phyloP scores from a whole-genome alignment of 2,329 filamentous ascomycete genomes.

The Pyrenochaeta sp. region DNA sequence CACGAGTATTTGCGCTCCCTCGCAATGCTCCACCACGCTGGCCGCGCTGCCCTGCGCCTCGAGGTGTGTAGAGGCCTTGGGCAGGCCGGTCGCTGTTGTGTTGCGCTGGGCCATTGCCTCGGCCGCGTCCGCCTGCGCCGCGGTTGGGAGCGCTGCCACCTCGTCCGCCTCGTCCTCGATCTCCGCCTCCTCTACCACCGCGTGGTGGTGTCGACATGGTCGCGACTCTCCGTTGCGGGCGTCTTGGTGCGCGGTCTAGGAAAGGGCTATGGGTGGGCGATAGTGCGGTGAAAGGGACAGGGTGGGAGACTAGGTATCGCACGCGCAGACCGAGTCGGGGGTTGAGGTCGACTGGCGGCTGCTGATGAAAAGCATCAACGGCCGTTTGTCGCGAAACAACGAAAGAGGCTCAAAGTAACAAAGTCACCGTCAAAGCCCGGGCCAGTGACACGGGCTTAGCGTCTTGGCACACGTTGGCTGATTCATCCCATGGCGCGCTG shows the following conservation, averaged over 20 bases:
- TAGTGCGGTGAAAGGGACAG: background rate
- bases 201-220: constrained; percentile 42
- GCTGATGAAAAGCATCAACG: constrained; percentile 30
- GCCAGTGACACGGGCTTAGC: constrained; percentile 20
- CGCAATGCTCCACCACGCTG: background rate
- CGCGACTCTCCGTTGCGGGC: constrained; percentile 19
- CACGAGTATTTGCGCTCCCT: constrained; percentile 14
- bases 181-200: constrained; percentile 18
- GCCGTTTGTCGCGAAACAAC: constrained; percentile 22
- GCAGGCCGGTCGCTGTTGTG: constrained; percentile 17
- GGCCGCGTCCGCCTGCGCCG: constrained; percentile 22
- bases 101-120: constrained; percentile 19
- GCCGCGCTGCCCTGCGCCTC: constrained; percentile 9
- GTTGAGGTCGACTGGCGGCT: constrained; percentile 27
- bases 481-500: background rate
- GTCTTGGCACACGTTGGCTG: constrained; percentile 17
- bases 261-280: background rate
- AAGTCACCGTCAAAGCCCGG: constrained; percentile 11
- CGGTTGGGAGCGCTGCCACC: constrained; percentile 14
- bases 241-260: constrained; percentile 17
- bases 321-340: constrained; percentile 25
- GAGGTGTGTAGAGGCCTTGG: constrained; percentile 13
- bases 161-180: constrained; percentile 24
- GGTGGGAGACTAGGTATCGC: background rate
- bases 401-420: constrained; percentile 3